These are phyloP conservation scores for Trichosporon sp. DNA, from an alignment of 1,284 basidiomycete genomes.

Conservation along the genomic window DNA sequence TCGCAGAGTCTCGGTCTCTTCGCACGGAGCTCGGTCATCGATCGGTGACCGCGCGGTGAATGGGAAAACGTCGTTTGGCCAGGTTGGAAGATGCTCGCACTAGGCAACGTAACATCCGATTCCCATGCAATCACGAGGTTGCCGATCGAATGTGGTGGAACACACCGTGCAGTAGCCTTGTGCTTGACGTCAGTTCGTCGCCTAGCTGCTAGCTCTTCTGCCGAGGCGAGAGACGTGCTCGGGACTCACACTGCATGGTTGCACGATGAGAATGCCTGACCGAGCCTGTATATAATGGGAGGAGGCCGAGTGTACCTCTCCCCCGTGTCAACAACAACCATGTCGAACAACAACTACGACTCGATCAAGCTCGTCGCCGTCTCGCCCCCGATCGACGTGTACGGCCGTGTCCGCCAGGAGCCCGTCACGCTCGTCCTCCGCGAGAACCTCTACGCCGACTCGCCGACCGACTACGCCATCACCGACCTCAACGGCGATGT, in stretches of 20 bases:
- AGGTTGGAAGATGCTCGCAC: not conserved
- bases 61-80: not conserved
- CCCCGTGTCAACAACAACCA: not conserved
- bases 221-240: not conserved
- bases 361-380: slow-evolving; percentile 3
- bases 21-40: not conserved
- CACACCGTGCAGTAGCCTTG: not conserved
- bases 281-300: not conserved
- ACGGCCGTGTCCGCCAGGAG: not conserved
- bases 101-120: not conserved
- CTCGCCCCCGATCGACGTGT: not conserved
- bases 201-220: not conserved
- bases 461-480: slow-evolving; percentile 11
- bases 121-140: not conserved
- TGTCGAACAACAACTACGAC: not conserved
- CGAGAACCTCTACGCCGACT: slow-evolving; percentile 14
- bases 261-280: not conserved
- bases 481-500: not conserved
- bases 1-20: slow-evolving; percentile 7
- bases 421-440: slow-evolving; percentile 10
- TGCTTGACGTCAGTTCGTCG: not conserved
- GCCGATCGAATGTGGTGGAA: slow-evolving; percentile 13
- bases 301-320: not conserved
- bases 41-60: not conserved
- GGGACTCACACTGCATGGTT: not conserved